phyloP scores from a whole-genome alignment of 1,284 basidiomycete species.

The Afroboletus lepidellus region DNA sequence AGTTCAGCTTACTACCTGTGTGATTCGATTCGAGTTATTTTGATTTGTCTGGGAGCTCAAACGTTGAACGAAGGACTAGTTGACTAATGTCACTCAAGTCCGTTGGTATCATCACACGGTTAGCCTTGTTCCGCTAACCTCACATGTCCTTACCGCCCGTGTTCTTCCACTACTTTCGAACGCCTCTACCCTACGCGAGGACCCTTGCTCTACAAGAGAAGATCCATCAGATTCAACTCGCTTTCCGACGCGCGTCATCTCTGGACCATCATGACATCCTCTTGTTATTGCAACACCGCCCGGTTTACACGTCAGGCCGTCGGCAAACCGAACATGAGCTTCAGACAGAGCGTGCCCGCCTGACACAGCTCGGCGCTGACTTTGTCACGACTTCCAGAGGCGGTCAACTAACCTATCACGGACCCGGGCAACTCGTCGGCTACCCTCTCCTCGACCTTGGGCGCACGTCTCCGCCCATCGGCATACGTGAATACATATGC shows the following conservation, averaged over 20 bases:
- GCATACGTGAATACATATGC: constrained; percentile 76
- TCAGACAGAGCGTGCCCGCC: constrained; percentile 62
- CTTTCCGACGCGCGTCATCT: constrained; percentile 42
- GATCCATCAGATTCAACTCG: constrained; percentile 62
- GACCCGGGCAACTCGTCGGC: constrained; percentile 95
- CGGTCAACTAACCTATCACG: constrained; percentile 95
- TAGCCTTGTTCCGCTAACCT: not conserved
- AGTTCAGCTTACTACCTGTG: no score
- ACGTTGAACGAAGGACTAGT: not conserved
- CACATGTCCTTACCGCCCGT: constrained; percentile 60
- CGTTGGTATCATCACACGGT: not conserved
- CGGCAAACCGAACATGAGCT: constrained; percentile 72
- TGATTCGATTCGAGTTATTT: not conserved
- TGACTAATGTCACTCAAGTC: no score
- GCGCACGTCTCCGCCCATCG: constrained; percentile 51
- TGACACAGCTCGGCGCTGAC: constrained; percentile 81
- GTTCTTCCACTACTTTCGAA: constrained; percentile 73
- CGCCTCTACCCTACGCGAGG: constrained; percentile 68
- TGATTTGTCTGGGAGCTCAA: not conserved
- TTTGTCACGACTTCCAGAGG: constrained; percentile 84
- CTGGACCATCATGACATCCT: constrained; percentile 59
- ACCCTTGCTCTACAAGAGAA: constrained; percentile 72
- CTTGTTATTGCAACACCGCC: constrained; percentile 81
- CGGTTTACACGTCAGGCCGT: constrained; percentile 92
- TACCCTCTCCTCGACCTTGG: constrained; percentile 90